phyloP scores from a whole-genome alignment of 2,329 filamentous ascomycete species.

The Neonectria faginata region DNA sequence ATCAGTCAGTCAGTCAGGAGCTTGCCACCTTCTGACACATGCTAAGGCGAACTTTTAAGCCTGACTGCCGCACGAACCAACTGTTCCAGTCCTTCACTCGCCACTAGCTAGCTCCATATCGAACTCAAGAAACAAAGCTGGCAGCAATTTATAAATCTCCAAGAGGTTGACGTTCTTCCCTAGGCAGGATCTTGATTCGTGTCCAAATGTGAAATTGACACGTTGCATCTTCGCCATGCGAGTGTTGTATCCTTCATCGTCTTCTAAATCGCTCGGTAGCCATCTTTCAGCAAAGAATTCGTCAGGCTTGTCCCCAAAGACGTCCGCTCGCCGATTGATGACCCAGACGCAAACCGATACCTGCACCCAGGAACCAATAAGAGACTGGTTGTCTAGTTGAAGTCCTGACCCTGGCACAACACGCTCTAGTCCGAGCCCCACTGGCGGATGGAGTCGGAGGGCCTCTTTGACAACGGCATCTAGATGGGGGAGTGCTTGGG shows the following conservation, averaged over 20 bases:
- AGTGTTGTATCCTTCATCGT: not conserved
- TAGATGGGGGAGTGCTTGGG: conserved; percentile 19
- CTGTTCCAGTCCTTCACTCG: too few species aligned
- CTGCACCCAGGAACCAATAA: too few species aligned
- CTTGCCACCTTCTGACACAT: too few species aligned
- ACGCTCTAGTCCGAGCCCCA: conserved; percentile 15
- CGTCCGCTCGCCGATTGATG: too few species aligned
- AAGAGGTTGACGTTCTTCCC: conserved; percentile 17
- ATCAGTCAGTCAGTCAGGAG: too few species aligned
- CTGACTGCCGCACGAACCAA: too few species aligned
- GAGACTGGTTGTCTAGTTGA: not conserved
- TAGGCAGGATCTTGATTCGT: conserved; percentile 12
- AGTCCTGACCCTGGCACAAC: conserved; percentile 10
- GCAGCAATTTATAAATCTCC: conserved; percentile 24
- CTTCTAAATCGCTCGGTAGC: conserved; percentile 2
- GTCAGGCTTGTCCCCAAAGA: conserved; percentile 9
- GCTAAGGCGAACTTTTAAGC: too few species aligned
- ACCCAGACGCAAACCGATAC: too few species aligned
- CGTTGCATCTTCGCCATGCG: conserved; percentile 11
- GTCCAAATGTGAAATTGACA: conserved; percentile 13
- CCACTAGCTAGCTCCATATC: too few species aligned
- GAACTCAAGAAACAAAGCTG: conserved; percentile 4
- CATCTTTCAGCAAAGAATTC: conserved; percentile 12
- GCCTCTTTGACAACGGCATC: conserved; percentile 28
- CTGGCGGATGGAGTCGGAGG: conserved; percentile 18